These are phyloP conservation scores for Arctostaphylos glauca DNA, from an alignment of 148 eudicot species.

Conservation along the genomic window DNA sequence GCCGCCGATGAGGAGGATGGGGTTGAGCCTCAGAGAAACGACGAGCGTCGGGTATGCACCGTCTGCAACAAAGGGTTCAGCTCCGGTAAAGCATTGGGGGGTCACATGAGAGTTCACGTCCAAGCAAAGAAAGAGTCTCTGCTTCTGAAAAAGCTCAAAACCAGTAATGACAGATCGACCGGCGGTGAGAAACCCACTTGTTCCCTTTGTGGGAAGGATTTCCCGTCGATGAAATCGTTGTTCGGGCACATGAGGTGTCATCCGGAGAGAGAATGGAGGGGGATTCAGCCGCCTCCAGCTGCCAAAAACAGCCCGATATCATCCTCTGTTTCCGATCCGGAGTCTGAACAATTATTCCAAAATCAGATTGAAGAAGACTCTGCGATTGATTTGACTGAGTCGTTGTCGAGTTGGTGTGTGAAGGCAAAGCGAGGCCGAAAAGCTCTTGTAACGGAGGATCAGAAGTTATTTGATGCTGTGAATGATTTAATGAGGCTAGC, in stretches of 20 bases:
- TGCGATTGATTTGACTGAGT: constrained; percentile 2
- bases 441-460: constrained; percentile 17
- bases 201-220: constrained; percentile 29
- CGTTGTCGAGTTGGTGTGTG: constrained; percentile 27
- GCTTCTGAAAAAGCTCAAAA: not conserved
- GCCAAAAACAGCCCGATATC: constrained; percentile 15
- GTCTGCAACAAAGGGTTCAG: constrained; percentile 35
- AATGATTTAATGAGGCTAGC: constrained; percentile 26
- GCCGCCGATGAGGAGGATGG: not conserved
- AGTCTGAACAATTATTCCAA: not conserved
- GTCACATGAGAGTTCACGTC: constrained; percentile 47
- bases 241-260: constrained; percentile 74
- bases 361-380: not conserved
- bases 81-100: constrained; percentile 47
- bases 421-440: constrained; percentile 34
- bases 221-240: constrained; percentile 42
- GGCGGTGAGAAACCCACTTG: constrained; percentile 8
- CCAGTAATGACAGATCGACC: not conserved
- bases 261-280: constrained; percentile 43
- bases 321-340: constrained; percentile 10
- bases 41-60: constrained; percentile 21
- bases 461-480: constrained; percentile 22
- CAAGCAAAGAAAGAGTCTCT: constrained; percentile 13
- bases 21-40: not conserved
- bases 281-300: constrained; percentile 37